Base-by-base conservation (phyloP, 257 asterid genomes). In the Solanum piurae region DNA sequence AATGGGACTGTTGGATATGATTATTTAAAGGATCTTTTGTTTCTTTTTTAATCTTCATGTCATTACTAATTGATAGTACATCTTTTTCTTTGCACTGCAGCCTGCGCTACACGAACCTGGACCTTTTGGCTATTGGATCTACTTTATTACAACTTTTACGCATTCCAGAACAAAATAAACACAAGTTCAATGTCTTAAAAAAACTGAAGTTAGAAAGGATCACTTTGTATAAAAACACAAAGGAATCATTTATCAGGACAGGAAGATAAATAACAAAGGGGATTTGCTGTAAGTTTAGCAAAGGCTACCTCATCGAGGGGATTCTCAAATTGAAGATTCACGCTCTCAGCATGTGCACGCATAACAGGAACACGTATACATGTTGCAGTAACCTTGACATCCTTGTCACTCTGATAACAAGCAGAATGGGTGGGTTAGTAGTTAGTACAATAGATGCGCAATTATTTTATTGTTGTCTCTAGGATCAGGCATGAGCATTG, bases 321-420 rank as follows among this genome's bases (percentile, higher is more conserved):
- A 25, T 94, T 94, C 92, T 94, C 98, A 44, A 96, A 96, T 88
- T 96, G 98, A 91, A 96, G 98, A 92, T 96, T 96, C 84, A 96
- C 93, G 79, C 98, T 94, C 94, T 96, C 98, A 73, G 99, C 99
- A 92, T 96, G 99, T 52, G 99, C 99, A 89, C 98, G 99, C 99
- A 96, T 94, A 88, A 96, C 98, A 29, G 99, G 98, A 62, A 96
- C 98, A 92, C 99, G 92, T 87, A 95, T 96, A 88, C 99, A 96
- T 58, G 99, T 96, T 71, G 99, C 99, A 42, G 98, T 95, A 69
- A 96, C 99, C 90, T 94, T 96, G 82, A 96, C 95, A 86, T 87
- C 87, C 89, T 71, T 90, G 92, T 93, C 89, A 89, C 91, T 94
- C 99, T 96, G 92, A 33, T 29, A 25, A 36, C 90, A 13, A 73